Evolutionary conservation across 148 eudicot species (phyloP).

Genomic region (Selenicereus undatus): DNA sequence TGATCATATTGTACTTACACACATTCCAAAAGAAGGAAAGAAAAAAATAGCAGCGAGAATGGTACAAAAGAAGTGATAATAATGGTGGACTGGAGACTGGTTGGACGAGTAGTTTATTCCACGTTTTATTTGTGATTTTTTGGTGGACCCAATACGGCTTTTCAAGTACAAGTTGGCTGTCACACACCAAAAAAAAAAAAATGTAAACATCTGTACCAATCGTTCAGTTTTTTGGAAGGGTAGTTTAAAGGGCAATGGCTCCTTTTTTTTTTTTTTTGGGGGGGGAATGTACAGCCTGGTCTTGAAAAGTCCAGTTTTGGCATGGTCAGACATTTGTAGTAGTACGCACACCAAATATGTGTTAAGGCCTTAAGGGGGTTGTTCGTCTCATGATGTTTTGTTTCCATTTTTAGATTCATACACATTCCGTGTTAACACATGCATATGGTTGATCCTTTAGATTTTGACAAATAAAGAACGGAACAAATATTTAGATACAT

Average conservation of each 20-base stretch:
- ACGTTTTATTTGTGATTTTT: background rate
- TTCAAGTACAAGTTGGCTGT: constrained; percentile 2
- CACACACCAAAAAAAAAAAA: background rate
- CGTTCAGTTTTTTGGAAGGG: no score
- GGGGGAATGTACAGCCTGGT: constrained; percentile 21
- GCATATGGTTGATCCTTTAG: no score
- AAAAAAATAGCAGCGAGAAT: background rate
- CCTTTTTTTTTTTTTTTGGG: no score
- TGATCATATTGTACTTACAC: background rate
- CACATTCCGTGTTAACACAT: no score
- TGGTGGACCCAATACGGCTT: background rate
- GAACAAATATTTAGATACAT: no score
- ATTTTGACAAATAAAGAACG: no score
- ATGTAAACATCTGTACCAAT: no score
- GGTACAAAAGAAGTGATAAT: background rate
- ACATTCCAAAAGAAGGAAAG: background rate
- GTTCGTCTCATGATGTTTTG: background rate
- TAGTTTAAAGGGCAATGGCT: no score
- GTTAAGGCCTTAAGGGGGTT: no score
- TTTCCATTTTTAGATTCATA: constrained; percentile 1
- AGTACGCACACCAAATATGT: background rate
- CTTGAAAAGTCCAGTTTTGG: constrained; percentile 23
- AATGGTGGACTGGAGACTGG: no score
- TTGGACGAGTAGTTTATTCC: background rate
- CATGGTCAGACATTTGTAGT: constrained; percentile 10